Evolutionary conservation across 2,329 filamentous ascomycete species (phyloP), one percentile per base, ranked within the genome.

Genomic region (Ophiocordyceps australis): DNA sequence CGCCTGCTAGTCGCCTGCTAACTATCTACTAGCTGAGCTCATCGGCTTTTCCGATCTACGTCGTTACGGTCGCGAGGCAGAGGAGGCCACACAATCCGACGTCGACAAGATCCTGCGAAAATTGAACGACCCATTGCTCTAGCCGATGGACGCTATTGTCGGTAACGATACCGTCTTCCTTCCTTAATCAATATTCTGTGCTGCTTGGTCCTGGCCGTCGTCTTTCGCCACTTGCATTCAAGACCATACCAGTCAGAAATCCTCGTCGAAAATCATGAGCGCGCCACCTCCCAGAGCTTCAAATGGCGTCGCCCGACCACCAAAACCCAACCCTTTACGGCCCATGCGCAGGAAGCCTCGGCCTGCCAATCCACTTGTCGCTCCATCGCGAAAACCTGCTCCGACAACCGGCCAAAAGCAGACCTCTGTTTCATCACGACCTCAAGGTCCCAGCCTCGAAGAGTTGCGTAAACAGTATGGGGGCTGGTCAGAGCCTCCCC

Each of bases 311-410:
- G 46, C 12, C 33, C 38, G 29, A 35, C 21, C 21, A 19, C 12
- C 9, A 38, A 37, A 46, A 31, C 35, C 42, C 15, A 52, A 52
- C 31, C 50, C 50, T 12, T 32, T 54, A 22, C 47, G 52, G 19
- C 50, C 52, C 17, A 48, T 56, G 36, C 49, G 56, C 18, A 51
- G 43, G 28, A 47, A 41, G 25, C 49, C 53, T 11, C 28, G 33
- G 28, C 50, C 59, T 30, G 52, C 57, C 29, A 71, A 80, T 38
- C 75, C 76, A 17, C 53, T 80, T 13, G 68, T 75, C 26, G 58
- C 71, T 27, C 62, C 68, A 23, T 70, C 74, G 41, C 66, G 59
- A 34, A 49, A 37, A 27, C 39, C 36, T n/a, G 28, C 34, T 9
- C 35, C 34, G 30, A 47, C 33, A 25, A 36, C 39, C 23, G 35